Conservation (phyloP, 2,329 filamentous ascomycete species). For the Colletotrichum theobromicola region DNA sequence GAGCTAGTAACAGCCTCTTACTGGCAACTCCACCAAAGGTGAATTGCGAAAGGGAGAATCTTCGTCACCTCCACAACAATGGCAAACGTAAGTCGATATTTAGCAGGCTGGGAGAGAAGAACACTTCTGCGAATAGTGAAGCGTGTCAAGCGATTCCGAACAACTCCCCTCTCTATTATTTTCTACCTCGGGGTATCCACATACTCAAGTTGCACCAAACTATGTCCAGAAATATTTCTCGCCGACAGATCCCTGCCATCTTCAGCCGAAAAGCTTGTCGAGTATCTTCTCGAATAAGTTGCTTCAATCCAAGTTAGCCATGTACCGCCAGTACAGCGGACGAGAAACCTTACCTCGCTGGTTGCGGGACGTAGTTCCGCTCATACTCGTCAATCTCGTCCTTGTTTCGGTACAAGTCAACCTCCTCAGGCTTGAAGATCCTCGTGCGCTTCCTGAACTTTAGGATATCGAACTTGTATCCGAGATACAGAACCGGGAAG, state of each 20-base stretch:
- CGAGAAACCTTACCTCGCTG: constrained; percentile 51
- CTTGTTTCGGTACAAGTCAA: constrained; percentile 67
- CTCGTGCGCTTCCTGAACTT: constrained; percentile 72
- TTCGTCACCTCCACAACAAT: background rate
- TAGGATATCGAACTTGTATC: constrained; percentile 50
- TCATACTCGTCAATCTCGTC: constrained; percentile 74
- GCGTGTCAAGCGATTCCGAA: background rate
- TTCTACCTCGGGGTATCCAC: background rate
- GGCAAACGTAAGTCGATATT: accelerated
- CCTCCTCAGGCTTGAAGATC: constrained; percentile 59
- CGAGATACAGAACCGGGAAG: constrained; percentile 71
- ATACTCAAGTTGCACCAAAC: no score
- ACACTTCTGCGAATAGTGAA: accelerated
- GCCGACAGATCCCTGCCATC: background rate
- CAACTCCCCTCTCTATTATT: background rate
- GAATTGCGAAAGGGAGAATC: accelerated
- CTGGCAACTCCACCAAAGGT: background rate
- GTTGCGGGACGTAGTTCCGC: constrained; percentile 58
- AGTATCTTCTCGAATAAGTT: background rate
- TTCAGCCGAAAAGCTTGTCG: constrained; percentile 10
- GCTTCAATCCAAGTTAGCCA: background rate
- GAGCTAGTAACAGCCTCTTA: background rate
- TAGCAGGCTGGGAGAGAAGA: background rate
- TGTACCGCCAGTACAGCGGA: accelerated
- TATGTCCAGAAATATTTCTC: accelerated